These are phyloP conservation scores for Thalassia testudinum DNA, from an alignment of 116 monocot species.

Conservation along the genomic window DNA sequence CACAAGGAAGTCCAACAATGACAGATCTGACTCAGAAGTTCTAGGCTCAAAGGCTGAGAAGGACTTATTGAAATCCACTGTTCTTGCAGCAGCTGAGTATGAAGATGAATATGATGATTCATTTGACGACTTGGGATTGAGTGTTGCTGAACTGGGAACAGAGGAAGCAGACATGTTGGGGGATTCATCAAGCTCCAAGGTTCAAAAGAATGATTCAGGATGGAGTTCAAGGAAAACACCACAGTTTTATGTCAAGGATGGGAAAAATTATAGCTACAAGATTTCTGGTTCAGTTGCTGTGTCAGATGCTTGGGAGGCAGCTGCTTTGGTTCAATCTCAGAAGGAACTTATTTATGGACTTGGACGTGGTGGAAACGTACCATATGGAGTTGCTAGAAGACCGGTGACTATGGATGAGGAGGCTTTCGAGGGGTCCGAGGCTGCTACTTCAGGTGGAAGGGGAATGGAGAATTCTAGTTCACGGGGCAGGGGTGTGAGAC, in stretches of 20 bases:
- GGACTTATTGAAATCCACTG: slow-evolving; percentile 30
- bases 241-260: slow-evolving; percentile 93
- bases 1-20: slow-evolving; percentile 43
- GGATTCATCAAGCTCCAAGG: slow-evolving; percentile 13
- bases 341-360: slow-evolving; percentile 80
- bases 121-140: slow-evolving; percentile 82
- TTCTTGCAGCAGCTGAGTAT: slow-evolving; percentile 56
- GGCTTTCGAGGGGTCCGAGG: slow-evolving; percentile 3
- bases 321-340: slow-evolving; percentile 46
- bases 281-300: slow-evolving; percentile 74
- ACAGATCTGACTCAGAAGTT: slow-evolving; percentile 17
- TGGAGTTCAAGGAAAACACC: slow-evolving; percentile 68
- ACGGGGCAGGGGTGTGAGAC: slow-evolving; percentile 14
- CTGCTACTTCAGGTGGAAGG: background rate
- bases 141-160: slow-evolving; percentile 50
- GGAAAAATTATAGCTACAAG: slow-evolving; percentile 97
- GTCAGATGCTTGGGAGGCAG: slow-evolving; percentile 49
- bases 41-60: slow-evolving; percentile 48
- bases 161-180: slow-evolving; percentile 42
- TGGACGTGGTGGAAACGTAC: slow-evolving; percentile 78
- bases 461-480: slow-evolving; percentile 8
- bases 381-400: slow-evolving; percentile 31
- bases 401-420: slow-evolving; percentile 16
- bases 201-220: slow-evolving; percentile 20
- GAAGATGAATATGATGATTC: slow-evolving; percentile 99